Base-by-base conservation (phyloP, 2,329 filamentous ascomycete species). In the Coniochaeta sp. region DNA sequence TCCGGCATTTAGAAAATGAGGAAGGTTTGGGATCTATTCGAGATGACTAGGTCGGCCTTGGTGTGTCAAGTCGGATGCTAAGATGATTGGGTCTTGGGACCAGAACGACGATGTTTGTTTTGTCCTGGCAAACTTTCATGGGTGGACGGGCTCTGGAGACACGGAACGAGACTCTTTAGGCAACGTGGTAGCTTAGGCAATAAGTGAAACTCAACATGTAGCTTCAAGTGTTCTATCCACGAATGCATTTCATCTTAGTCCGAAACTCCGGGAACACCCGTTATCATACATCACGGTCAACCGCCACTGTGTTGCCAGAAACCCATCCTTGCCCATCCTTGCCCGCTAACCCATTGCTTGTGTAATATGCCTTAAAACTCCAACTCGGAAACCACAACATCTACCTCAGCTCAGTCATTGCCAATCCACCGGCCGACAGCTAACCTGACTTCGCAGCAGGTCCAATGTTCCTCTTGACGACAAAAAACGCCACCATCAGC, bases 401-500 rank as follows among this genome's bases (percentile, higher is more conserved):
- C n/a, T n/a, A n/a, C n/a, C n/a, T n/a, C 42, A 47, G 12, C n/a
- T 12, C 5, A 24, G 19, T 19, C 42, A n/a, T 24, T 12, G 42
- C 4, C 42, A 22, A 17, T 4, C 42, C 42, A 47, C 19, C n/a
- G n/a, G n/a, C 19, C 42, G 10, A 24, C 19, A 12, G 19, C 42
- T 19, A 24, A 9, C 4, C 22, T 52, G 24, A 52, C 47, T 52
- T 52, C 22, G 42, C 24, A 3, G 47, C 42, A 6, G 47, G 54
- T 17, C 34, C 54, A 59, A 54, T n/a, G 19, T 32, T 59, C 42
- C 58, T 60, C 38, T 59, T 44, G 19, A 60, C 38, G 1, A 60
- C 59, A 26, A 60, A 57, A 19, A 60, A 62, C 60, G 59, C 34
- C 58, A 65, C 17, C 57, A 62, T 24, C 16, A 65, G 34, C 7